Percentiles rank a stretch among this genome's conserved stretches.
phyloP scores from a whole-genome alignment of 176 grass and related monocot species.

The Aegilops longissima region DNA sequence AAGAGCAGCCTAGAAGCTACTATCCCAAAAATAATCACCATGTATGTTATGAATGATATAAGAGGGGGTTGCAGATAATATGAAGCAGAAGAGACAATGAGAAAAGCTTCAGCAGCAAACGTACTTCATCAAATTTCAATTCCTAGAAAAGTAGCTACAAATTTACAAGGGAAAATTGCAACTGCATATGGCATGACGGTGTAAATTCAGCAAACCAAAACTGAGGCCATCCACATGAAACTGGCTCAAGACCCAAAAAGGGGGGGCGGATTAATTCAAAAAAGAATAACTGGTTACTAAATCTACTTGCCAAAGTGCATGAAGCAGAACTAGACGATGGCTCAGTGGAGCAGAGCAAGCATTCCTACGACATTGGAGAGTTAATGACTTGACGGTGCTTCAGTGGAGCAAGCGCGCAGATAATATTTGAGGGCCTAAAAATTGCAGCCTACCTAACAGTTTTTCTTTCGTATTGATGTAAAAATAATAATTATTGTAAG shows the following conservation, averaged over 20 bases:
- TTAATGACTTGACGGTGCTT: background rate
- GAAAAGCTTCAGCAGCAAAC: background rate
- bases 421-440: background rate
- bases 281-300: background rate
- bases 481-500: background rate
- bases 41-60: background rate
- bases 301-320: slow-evolving; percentile 13
- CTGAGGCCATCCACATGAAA: background rate
- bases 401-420: background rate
- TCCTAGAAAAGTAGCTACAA: background rate
- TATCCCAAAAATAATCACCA: background rate
- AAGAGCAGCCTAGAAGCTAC: background rate
- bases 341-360: background rate
- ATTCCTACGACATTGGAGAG: background rate
- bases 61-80: background rate
- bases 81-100: background rate
- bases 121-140: background rate
- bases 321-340: background rate
- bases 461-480: background rate
- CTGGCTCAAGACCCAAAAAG: background rate
- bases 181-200: background rate
- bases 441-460: background rate
- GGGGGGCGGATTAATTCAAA: background rate
- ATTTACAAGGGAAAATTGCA: background rate
- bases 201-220: background rate